A percentile compares a stretch with the other conserved stretches of the same genome.
phyloP scores from a whole-genome alignment of 768 basidiomycete genomes.

The Epithele typhae region DNA sequence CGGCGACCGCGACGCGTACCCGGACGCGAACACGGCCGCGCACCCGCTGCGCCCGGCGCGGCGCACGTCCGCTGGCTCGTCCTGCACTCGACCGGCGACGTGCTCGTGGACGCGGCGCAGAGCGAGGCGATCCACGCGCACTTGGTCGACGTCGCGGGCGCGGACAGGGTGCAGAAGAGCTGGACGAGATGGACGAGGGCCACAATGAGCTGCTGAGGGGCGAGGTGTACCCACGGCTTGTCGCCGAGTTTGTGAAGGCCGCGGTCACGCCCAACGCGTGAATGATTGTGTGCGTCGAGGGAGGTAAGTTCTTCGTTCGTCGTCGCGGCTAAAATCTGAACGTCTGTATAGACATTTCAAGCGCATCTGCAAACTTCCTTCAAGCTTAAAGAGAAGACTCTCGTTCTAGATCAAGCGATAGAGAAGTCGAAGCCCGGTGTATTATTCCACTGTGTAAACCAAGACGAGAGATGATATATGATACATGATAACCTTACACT shows the following conservation, averaged over 20 bases:
- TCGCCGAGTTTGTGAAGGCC: slow-evolving; percentile 13
- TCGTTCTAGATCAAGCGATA: too few species aligned
- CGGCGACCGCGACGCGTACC: slow-evolving; percentile 46
- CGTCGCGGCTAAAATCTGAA: too few species aligned
- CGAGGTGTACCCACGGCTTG: slow-evolving; percentile 13
- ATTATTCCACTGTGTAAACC: too few species aligned
- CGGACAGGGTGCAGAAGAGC: slow-evolving; percentile 4
- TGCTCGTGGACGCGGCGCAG: slow-evolving; percentile 59
- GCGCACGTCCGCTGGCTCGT: slow-evolving; percentile 58
- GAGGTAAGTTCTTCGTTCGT: too few species aligned
- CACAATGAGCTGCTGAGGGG: slow-evolving; percentile 17
- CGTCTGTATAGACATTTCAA: too few species aligned
- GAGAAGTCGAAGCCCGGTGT: too few species aligned
- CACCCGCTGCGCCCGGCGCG: slow-evolving; percentile 34
- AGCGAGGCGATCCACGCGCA: slow-evolving; percentile 55
- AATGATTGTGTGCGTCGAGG: too few species aligned
- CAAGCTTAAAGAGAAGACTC: too few species aligned
- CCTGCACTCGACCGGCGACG: slow-evolving; percentile 72
- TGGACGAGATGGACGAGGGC: slow-evolving; percentile 13
- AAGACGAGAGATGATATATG: too few species aligned
- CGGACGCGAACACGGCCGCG: slow-evolving; percentile 39
- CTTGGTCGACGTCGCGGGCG: slow-evolving; percentile 32
- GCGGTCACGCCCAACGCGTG: too few species aligned
- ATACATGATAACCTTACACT: too few species aligned
- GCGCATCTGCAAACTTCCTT: too few species aligned